phyloP scores from a whole-genome alignment of 2,329 filamentous ascomycete species.

The Trichoderma sp. region DNA sequence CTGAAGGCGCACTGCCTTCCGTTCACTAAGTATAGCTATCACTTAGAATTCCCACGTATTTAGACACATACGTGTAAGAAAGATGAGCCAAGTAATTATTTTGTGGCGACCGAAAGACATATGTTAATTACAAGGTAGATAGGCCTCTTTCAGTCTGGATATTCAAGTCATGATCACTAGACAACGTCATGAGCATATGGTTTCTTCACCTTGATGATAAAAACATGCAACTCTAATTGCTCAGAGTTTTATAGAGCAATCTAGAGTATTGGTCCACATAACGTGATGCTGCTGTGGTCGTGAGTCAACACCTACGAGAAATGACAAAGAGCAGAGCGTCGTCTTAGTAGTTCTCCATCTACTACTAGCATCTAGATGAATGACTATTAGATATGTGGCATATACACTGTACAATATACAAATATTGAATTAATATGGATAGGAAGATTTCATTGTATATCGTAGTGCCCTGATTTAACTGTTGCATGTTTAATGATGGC shows the following conservation, averaged over 20 bases:
- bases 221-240: background rate
- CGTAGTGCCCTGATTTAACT: background rate
- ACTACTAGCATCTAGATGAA: no score
- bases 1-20: no score
- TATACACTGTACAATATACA: fast-evolving
- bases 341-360: background rate
- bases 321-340: background rate
- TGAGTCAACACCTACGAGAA: background rate
- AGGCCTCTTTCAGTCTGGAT: background rate
- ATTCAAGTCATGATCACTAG: fast-evolving
- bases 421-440: background rate
- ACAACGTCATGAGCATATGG: background rate
- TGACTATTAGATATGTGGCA: background rate
- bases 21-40: no score
- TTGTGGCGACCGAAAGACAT: background rate
- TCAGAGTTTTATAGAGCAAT: background rate
- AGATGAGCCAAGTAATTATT: fast-evolving
- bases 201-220: background rate
- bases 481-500: background rate
- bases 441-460: background rate
- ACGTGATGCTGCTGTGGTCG: background rate
- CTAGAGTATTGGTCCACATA: background rate
- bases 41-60: background rate
- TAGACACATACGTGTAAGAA: background rate
- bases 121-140: background rate